Evolutionary conservation across 2,329 filamentous ascomycete genomes (phyloP).

Genomic region (Neonectria punicea): DNA sequence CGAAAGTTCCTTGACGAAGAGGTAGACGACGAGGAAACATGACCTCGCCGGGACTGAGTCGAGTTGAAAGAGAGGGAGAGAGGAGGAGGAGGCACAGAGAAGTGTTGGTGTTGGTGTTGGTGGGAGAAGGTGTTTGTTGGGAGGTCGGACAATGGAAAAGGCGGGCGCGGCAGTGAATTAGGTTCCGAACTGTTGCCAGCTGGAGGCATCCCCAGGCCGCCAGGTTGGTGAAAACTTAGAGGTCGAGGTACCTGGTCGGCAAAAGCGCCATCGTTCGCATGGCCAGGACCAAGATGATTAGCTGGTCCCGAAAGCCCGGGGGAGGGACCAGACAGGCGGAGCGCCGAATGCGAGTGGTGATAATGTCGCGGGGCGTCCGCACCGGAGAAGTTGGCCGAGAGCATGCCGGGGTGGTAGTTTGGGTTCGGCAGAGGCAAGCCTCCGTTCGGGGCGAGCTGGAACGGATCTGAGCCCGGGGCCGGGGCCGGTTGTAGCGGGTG

Average conservation of each 20-base stretch:
- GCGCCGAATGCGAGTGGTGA: conserved; percentile 20
- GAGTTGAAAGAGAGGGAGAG: conserved; percentile 30
- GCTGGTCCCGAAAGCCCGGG: background rate
- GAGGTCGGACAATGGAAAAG: conserved; percentile 32
- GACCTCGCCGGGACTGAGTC: conserved; percentile 29
- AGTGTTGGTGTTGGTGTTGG: conserved; percentile 33
- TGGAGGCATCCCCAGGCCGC: conserved; percentile 27
- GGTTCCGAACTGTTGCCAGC: conserved; percentile 33
- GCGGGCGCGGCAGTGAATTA: conserved; percentile 36
- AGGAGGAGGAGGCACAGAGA: conserved; percentile 29
- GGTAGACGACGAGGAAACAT: conserved; percentile 28
- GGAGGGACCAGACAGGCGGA: background rate
- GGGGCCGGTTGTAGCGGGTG: conserved; percentile 29
- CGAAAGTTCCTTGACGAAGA: conserved; percentile 31
- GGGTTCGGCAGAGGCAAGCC: conserved; percentile 39
- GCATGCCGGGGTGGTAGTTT: conserved; percentile 26
- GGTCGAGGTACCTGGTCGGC: conserved; percentile 38
- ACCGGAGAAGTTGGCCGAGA: conserved; percentile 26
- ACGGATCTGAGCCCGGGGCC: conserved; percentile 33
- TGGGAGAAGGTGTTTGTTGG: conserved; percentile 33
- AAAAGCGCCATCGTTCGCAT: conserved; percentile 34
- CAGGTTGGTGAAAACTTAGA: conserved; percentile 32
- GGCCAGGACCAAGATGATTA: conserved; percentile 7
- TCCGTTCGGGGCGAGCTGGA: conserved; percentile 32
- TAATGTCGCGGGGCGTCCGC: conserved; percentile 29